Percentiles rank a stretch among this genome's conserved stretches.
These are phyloP conservation scores for Vitis riparia DNA, from an alignment of 164 flowering plant genomes.

Conservation along the genomic window DNA sequence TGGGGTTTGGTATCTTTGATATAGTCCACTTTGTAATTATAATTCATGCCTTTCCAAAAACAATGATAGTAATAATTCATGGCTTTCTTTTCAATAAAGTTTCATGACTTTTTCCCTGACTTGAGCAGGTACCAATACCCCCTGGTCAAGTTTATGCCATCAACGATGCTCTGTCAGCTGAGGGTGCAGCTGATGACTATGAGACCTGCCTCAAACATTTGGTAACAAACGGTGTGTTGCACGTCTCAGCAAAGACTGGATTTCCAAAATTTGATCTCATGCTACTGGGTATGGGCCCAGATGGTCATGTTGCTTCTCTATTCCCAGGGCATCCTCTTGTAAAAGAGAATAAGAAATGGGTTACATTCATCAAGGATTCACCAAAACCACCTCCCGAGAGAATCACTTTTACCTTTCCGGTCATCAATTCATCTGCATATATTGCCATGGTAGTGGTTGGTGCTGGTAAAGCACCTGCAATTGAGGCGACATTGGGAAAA, in stretches of 20 bases:
- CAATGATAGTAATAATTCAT: too few species aligned
- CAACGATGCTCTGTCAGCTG: slow-evolving; percentile 71
- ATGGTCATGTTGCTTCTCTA: slow-evolving; percentile 81
- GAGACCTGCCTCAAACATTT: slow-evolving; percentile 61
- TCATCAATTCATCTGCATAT: slow-evolving; percentile 64
- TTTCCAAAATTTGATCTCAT: slow-evolving; percentile 81
- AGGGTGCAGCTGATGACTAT: slow-evolving; percentile 82
- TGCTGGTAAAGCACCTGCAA: slow-evolving; percentile 48
- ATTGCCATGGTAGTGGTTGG: slow-evolving; percentile 67
- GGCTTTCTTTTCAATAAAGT: not conserved
- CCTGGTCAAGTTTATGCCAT: slow-evolving; percentile 69
- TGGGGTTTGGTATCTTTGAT: too few species aligned
- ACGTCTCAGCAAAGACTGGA: slow-evolving; percentile 35
- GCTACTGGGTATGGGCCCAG: slow-evolving; percentile 88
- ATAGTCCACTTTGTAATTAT: too few species aligned
- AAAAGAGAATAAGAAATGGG: slow-evolving; percentile 68
- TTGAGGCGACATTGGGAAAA: slow-evolving; percentile 44
- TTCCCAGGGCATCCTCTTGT: slow-evolving; percentile 78
- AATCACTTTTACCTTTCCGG: slow-evolving; percentile 77
- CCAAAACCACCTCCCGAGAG: slow-evolving; percentile 85
- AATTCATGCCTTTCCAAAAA: too few species aligned
- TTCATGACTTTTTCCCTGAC: not conserved
- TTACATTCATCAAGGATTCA: slow-evolving; percentile 67
- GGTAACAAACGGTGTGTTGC: slow-evolving; percentile 37
- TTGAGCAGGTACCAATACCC: slow-evolving; percentile 57